Conservation (phyloP, 2,329 filamentous ascomycete genomes). For the Neofusicoccum laricinum region DNA sequence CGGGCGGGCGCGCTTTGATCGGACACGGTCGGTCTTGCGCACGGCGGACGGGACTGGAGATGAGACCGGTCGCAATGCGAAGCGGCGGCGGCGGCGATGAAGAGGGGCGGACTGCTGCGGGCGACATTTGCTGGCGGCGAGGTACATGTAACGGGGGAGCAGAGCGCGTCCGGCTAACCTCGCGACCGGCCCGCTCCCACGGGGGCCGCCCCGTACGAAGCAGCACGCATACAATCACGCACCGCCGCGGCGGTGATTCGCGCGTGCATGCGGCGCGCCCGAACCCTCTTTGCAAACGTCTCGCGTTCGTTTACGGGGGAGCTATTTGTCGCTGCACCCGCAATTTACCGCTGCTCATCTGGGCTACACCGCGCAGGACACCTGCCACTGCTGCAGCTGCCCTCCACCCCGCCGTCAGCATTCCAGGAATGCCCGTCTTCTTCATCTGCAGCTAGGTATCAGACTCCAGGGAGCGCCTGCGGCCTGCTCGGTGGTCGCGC, state of each 20-base stretch:
- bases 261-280: no score
- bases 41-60: background rate
- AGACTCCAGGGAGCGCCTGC: background rate
- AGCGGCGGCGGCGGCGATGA: background rate
- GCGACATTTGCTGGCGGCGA: background rate
- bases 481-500: background rate
- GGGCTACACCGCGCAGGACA: background rate
- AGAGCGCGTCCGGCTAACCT: background rate
- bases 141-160: background rate
- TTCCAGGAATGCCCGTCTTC: background rate
- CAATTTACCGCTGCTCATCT: background rate
- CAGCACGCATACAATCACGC: no score
- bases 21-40: background rate
- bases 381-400: background rate
- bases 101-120: background rate
- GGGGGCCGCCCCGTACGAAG: no score
- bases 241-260: no score
- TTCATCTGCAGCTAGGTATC: background rate
- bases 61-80: background rate
- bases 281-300: background rate
- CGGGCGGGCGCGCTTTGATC: no score
- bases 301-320: background rate
- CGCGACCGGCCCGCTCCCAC: no score
- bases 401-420: background rate
- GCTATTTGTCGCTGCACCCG: background rate